Conservation (phyloP, 768 basidiomycete species). For the Mycena floridula region DNA sequence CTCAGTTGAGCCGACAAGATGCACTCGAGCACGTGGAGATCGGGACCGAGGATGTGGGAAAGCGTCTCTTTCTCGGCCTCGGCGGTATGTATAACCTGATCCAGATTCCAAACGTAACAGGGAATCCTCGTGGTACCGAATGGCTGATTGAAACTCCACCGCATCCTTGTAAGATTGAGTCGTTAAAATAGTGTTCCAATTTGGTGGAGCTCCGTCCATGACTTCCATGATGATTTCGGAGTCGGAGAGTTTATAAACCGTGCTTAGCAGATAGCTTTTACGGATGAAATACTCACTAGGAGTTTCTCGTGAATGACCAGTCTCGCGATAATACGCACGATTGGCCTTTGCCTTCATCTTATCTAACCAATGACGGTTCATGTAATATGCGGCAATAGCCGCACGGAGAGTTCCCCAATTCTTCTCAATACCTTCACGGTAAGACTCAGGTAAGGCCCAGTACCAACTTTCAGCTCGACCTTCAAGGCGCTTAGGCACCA, state of each 20-base stretch:
- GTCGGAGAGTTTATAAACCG: slow-evolving; percentile 13
- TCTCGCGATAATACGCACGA: slow-evolving; percentile 21
- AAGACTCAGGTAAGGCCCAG: slow-evolving; percentile 13
- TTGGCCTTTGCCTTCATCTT: slow-evolving; percentile 20
- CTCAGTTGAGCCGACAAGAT: not conserved
- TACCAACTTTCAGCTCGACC: slow-evolving; percentile 25
- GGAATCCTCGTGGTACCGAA: slow-evolving; percentile 17
- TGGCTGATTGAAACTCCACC: slow-evolving; percentile 15
- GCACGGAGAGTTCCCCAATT: slow-evolving; percentile 23
- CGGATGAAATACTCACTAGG: slow-evolving; percentile 30
- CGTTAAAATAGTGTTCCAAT: slow-evolving; percentile 20
- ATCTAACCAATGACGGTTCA: slow-evolving; percentile 27
- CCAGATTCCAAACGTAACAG: slow-evolving; percentile 8
- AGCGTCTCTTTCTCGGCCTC: not conserved
- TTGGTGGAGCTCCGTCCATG: slow-evolving; percentile 25
- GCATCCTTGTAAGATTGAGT: slow-evolving; percentile 14
- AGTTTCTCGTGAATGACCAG: slow-evolving; percentile 16
- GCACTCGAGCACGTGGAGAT: no score
- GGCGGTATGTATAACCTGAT: not conserved
- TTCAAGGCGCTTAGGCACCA: slow-evolving; percentile 22
- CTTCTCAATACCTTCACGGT: slow-evolving; percentile 9
- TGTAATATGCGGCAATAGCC: slow-evolving; percentile 22
- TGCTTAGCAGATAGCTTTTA: slow-evolving; percentile 18
- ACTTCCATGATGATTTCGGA: slow-evolving; percentile 27
- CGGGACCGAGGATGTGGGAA: not conserved